Base-by-base conservation (phyloP, 495 filamentous ascomycete species). In the Penicillium alfredii region DNA sequence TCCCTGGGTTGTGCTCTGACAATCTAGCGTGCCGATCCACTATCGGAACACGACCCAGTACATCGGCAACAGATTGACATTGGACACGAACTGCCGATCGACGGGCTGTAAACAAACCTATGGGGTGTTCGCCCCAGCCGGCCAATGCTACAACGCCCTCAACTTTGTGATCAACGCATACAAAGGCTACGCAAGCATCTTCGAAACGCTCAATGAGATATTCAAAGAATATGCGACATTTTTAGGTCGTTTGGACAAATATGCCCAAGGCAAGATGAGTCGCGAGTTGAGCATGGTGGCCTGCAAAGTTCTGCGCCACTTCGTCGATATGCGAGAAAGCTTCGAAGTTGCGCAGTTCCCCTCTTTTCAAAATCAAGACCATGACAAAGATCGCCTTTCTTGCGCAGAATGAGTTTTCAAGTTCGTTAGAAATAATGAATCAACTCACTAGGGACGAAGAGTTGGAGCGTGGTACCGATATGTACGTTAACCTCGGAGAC, bases 71-170 rank as follows among this genome's bases (percentile, higher is more conserved):
- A 25, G 23, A 25, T 25, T 30, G 32, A 45, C 18, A 39, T 30
- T 38, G 39, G 39, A 32, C 28, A 37, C 19, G 33, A 8, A 25
- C 8, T 25, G 23, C 23, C 23, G 23, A 25, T 25, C 23, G 1
- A 25, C 23, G 23, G 23, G 1, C 5, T 25, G 23, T 25, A 25
- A 25, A 25, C 23, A 25, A 25, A 25, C 23, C 23, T 25, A 25
- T 25, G 23, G 8, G 42, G 35, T 39, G 2, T 45, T 45, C 18
- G 35, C 34, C 16, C 42, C 42, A 10, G 42, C 42, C 5, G 42
- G 42, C 4, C 42, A 45, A 27, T 45, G 42, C 11, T 45, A 45
- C 24, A 45, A 45, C 33, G 42, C 35, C 13, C 13, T 45, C 12
- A 45, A 34, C 23, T 45, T 45, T 11, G 29, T 45, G 10, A 45